phyloP scores from a whole-genome alignment of 768 basidiomycete species.

The Mycena alexandri region DNA sequence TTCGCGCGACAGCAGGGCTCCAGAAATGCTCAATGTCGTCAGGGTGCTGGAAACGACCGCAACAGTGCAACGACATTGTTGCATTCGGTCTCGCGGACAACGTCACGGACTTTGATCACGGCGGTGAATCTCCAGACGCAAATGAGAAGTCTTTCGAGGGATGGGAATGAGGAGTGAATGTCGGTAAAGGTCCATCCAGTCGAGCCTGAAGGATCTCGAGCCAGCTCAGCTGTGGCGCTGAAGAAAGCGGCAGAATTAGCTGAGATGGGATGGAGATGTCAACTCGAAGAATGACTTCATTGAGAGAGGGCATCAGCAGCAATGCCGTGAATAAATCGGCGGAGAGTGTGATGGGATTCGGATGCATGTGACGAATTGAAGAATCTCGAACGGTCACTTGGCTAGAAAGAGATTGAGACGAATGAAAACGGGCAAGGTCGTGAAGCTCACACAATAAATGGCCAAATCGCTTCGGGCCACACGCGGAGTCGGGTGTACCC shows the following conservation, averaged over 20 bases:
- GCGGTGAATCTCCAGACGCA: background rate
- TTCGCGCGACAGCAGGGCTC: background rate
- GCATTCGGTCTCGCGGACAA: background rate
- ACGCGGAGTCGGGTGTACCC: background rate
- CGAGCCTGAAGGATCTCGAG: constrained; percentile 12
- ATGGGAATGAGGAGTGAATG: background rate
- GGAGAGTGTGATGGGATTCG: background rate
- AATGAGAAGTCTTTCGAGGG: constrained; percentile 1
- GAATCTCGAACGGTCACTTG: background rate
- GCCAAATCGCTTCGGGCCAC: constrained; percentile 7
- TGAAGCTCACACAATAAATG: background rate
- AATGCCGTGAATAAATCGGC: background rate
- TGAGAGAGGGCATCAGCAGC: background rate
- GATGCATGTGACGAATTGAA: background rate
- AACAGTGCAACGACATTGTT: constrained; percentile 5
- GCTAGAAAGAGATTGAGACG: background rate
- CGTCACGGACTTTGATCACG: background rate
- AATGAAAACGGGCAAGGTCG: background rate
- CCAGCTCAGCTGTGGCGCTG: background rate
- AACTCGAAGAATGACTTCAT: background rate
- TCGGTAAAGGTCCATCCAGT: background rate
- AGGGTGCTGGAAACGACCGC: background rate
- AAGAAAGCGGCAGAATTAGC: background rate
- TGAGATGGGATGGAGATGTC: background rate
- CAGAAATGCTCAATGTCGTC: background rate